phyloP scores from a whole-genome alignment of 202 grass and related monocot species.

The Hordeum pubiflorum region DNA sequence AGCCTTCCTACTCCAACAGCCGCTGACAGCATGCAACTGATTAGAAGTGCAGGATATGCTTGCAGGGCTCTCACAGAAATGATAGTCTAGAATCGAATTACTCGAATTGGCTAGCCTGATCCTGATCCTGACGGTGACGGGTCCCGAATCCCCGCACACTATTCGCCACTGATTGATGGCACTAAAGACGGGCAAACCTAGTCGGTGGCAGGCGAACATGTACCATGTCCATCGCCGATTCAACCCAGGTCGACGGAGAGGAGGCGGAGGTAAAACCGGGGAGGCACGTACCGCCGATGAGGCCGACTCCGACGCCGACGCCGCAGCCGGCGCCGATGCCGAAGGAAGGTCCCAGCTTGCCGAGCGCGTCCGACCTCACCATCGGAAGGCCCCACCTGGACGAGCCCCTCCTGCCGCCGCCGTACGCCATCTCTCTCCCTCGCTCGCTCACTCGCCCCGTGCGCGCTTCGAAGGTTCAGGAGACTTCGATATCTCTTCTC shows the following conservation, averaged over 20 bases:
- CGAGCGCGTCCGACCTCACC: conserved; percentile 56
- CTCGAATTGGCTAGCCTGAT: neutral
- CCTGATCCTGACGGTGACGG: neutral
- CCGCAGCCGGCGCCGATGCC: conserved; percentile 80
- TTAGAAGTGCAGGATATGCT: neutral
- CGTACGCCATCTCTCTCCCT: conserved; percentile 35
- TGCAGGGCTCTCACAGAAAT: neutral
- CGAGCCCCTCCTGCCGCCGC: conserved; percentile 34
- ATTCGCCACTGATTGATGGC: neutral
- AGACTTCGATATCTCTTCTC: neutral
- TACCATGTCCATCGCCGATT: neutral
- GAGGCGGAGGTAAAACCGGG: neutral
- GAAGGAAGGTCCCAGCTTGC: conserved; percentile 69
- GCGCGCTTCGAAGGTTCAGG: neutral
- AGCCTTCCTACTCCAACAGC: neutral
- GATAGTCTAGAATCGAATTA: neutral
- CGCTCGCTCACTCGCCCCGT: neutral
- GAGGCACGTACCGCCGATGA: conserved; percentile 57
- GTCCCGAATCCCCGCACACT: neutral
- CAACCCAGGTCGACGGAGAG: neutral
- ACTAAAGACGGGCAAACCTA: neutral
- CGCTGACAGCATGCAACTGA: neutral
- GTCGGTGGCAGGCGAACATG: neutral
- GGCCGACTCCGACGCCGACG: conserved; percentile 59
- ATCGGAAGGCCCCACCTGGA: conserved; percentile 50